Evolutionary conservation across 2,329 filamentous ascomycete genomes (phyloP).

Genomic region (Trichoderma endophyticum): DNA sequence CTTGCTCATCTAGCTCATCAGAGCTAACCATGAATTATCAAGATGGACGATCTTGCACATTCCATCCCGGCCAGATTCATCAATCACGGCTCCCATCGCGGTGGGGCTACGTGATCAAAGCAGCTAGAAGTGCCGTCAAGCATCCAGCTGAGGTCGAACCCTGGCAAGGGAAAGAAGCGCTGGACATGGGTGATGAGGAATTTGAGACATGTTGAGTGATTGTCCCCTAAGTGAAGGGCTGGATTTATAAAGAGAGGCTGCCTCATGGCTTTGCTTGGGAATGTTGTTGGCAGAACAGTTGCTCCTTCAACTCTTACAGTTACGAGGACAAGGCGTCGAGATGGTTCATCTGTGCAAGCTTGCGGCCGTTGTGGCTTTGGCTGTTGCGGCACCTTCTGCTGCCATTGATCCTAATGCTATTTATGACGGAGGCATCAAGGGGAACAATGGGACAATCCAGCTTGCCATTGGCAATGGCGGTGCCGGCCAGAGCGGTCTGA

Average conservation of each 20-base stretch:
- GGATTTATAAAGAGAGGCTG: neutral
- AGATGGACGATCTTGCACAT: neutral
- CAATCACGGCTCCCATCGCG: neutral
- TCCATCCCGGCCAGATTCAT: neutral
- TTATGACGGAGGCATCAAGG: constrained; percentile 25
- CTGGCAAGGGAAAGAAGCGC: neutral
- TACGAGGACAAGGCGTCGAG: neutral
- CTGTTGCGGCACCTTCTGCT: neutral
- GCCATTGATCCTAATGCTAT: constrained; percentile 22
- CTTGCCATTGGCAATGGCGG: constrained; percentile 37
- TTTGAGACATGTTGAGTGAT: neutral
- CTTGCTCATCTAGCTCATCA: neutral
- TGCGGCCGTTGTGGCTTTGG: neutral
- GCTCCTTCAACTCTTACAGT: neutral
- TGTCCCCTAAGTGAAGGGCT: neutral
- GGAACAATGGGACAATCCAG: constrained; percentile 21
- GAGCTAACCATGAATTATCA: neutral
- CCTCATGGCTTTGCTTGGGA: neutral
- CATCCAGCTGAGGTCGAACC: neutral
- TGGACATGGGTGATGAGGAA: neutral
- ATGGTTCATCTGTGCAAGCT: constrained; percentile 14
- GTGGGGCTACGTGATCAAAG: neutral
- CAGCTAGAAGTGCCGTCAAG: neutral
- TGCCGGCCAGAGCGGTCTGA: constrained; percentile 37
- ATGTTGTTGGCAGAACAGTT: neutral